Base-by-base conservation (phyloP, 345 rosid genomes). In the Aegle marmelos region DNA sequence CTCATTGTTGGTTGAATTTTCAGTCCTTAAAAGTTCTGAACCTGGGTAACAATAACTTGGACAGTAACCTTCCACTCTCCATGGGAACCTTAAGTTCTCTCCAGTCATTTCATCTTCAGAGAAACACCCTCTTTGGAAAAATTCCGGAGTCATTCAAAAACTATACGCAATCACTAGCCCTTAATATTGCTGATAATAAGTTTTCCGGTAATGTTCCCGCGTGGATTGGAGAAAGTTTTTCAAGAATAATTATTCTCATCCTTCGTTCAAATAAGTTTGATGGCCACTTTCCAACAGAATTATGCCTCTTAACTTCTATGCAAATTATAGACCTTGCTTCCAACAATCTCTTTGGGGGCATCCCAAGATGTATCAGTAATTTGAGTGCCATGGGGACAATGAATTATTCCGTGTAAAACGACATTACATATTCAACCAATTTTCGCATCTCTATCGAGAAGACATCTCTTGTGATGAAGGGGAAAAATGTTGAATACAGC, bases 231-330 rank as follows among this genome's bases (percentile, higher is more conserved):
- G 22, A 9, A 7, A 73, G 21, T 0, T 24, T 74, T 24, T 41
- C 74, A 13, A 4, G 9, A 1, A 0, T 74, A 53, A 22, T 34
- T 8, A 25, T 79, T 58, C 78, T 79, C 37, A 68, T 19, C 48
- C 34, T 41, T 79, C 17, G 78, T 0, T 57, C 58, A 53, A 80
- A 75, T 62, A 75, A 75, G n/a, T 80, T 75, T n/a, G 22, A 27
- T 21, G 72, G 76, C 5, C 13, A 5, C 9, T 48, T 80, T 3
- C 83, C 79, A 0, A 17, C 0, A 0, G 28, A 73, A 24, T 5
- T 73, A 16, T 80, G 58, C 19, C 24, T 13, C 21, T 22, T 70
- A 33, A n/a, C 7, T 11, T 61, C 58, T 36, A n/a, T 69, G 1
- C 66, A 80, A 16, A 17, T 50, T 17, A 21, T 80, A 2, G 79